These are phyloP conservation scores for Barnettozyma sp. DNA, from an alignment of 805 yeast genomes.

Conservation along the genomic window DNA sequence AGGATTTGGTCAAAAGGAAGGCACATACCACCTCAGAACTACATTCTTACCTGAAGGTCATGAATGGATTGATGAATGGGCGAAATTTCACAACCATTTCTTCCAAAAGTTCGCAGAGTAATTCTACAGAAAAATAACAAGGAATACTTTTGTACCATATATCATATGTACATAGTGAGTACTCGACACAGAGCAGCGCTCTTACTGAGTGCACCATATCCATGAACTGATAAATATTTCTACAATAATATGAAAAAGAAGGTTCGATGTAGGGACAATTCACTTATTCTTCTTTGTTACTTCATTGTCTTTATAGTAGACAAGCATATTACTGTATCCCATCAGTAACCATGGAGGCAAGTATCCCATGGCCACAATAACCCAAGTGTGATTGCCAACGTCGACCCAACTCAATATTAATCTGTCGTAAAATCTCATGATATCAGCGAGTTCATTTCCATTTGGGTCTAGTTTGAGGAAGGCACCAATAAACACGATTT, in stretches of 20 bases:
- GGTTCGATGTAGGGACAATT: background rate
- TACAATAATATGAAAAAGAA: too few relatives aligned
- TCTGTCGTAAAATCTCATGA: slow-evolving; percentile 33
- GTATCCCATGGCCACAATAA: slow-evolving; percentile 68
- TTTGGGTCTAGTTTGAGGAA: slow-evolving; percentile 20
- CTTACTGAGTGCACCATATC: too few relatives aligned
- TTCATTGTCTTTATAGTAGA: slow-evolving; percentile 2
- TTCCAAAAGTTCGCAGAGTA: slow-evolving; percentile 26
- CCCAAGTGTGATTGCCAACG: slow-evolving; percentile 83
- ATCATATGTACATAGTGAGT: too few relatives aligned
- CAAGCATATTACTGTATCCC: slow-evolving; percentile 22
- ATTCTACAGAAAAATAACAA: too few relatives aligned
- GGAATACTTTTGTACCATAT: too few relatives aligned
- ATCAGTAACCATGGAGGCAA: slow-evolving; percentile 67
- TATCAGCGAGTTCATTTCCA: slow-evolving; percentile 17
- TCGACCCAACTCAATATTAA: slow-evolving; percentile 59
- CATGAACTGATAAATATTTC: too few relatives aligned
- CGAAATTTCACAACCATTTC: slow-evolving; percentile 68
- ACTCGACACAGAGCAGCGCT: too few relatives aligned
- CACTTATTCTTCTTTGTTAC: slow-evolving; percentile 4
- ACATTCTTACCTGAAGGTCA: slow-evolving; percentile 95
- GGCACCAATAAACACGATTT: slow-evolving; percentile 27
- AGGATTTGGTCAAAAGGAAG: slow-evolving; percentile 91
- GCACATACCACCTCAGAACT: slow-evolving; percentile 89
- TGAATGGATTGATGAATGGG: slow-evolving; percentile 80